Base-by-base conservation (phyloP, 2,329 filamentous ascomycete genomes). In the Ploettnerulaceae sp. region DNA sequence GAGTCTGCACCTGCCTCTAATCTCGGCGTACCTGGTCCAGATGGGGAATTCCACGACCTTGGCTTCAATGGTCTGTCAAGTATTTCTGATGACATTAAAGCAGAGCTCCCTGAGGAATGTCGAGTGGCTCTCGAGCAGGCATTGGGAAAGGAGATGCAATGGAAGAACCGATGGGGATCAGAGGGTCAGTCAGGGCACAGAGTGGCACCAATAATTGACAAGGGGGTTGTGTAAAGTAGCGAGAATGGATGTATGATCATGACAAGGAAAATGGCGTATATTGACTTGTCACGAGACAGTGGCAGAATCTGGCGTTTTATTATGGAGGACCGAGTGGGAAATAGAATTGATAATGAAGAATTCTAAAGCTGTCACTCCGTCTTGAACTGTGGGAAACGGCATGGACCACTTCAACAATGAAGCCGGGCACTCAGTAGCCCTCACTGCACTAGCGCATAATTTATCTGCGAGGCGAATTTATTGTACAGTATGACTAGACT, bases 161-260 rank as follows among this genome's bases (percentile, higher is more conserved):
- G 89, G 86, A 86, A 86, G 64, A 71, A 67, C 24, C 76, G 74
- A 53, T 95, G 89, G 88, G 77, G 77, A 12, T 74, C 77, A 4
- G 90, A 96, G 67, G 71, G 65, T 26, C 67, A 73, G 7, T 77
- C 79, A 48, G 71, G 67, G 49, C 70, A 72, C 29, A 70, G 79
- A 44, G 67, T 71, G 37, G 63, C 69, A 38, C 79, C 78, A 1
- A 63, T 74, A 31, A 81, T 84, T 51, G 79, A 84, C 65, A 82
- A 82, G 66, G 77, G 78, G 4, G 51, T 56, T 12, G 51, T 56
- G 17, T 49, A 34, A 20, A 18, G n/a, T 14, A n/a, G 29, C 28
- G 32, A 17, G 28, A 7, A 31, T 45, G 24, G 25, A 22, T 36
- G 42, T 45, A n/a, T n/a, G n/a, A n/a, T n/a, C n/a, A 45, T 7